Conservation (phyloP, 345 rosid species). For the Capsella bursapastoris region DNA sequence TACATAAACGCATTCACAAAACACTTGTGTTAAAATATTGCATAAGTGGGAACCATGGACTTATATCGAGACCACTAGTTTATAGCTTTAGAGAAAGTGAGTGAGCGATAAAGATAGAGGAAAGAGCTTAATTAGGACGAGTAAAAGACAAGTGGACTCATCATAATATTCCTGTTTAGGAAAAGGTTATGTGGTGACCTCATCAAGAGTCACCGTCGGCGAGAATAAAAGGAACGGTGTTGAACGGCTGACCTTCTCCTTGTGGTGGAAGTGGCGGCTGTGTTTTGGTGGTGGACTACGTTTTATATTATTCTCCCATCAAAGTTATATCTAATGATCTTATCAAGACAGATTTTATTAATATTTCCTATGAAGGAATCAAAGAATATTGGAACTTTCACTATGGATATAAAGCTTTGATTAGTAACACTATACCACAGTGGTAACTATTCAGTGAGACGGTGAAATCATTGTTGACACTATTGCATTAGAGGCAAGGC, state of each 20-base stretch:
- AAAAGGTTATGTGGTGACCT: slow-evolving; percentile 9
- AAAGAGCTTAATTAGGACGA: slow-evolving; percentile 34
- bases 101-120: slow-evolving; percentile 7
- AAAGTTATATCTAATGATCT: background rate
- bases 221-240: slow-evolving; percentile 3
- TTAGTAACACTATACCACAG: no score
- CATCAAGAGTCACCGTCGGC: slow-evolving; percentile 18
- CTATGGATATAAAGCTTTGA: no score
- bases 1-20: slow-evolving; percentile 10
- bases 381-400: background rate
- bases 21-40: slow-evolving; percentile 13
- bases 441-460: no score
- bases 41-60: slow-evolving; percentile 38
- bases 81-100: slow-evolving; percentile 48
- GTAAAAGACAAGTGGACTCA: slow-evolving; percentile 1
- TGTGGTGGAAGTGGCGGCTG: slow-evolving; percentile 43
- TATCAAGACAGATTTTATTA: background rate
- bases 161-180: slow-evolving; percentile 39
- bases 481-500: background rate
- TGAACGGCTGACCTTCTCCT: slow-evolving; percentile 10
- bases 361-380: background rate
- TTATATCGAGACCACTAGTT: slow-evolving; percentile 42
- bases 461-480: no score
- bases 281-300: slow-evolving; percentile 26
- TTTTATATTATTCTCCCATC: slow-evolving; percentile 13